Percentiles rank a stretch among this genome's conserved stretches.
These are phyloP conservation scores for Withania somnifera DNA, from an alignment of 305 asterid species.

Conservation along the genomic window DNA sequence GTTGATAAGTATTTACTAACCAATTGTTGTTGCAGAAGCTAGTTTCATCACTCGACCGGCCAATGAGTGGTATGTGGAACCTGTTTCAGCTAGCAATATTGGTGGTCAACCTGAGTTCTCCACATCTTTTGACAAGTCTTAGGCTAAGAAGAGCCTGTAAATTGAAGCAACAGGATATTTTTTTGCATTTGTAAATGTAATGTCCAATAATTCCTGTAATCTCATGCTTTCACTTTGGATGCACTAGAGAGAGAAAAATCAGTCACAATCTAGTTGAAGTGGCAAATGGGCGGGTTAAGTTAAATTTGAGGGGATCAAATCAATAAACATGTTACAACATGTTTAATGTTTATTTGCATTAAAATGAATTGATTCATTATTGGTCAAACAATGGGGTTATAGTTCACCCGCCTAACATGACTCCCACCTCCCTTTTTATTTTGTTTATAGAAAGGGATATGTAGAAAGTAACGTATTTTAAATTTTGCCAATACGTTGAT, in stretches of 20 bases:
- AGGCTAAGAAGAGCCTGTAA: not conserved
- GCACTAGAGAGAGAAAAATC: not conserved
- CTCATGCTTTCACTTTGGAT: not conserved
- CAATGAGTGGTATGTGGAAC: conserved; percentile 38
- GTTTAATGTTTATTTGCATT: too few species aligned
- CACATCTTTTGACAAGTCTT: not conserved
- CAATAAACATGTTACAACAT: too few species aligned
- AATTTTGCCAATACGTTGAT: too few species aligned
- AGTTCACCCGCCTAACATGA: too few species aligned
- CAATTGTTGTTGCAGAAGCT: conserved; percentile 49
- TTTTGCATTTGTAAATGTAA: not conserved
- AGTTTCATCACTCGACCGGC: conserved; percentile 61
- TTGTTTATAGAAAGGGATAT: too few species aligned
- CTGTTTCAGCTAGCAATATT: conserved; percentile 20
- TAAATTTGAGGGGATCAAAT: too few species aligned
- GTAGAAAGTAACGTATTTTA: too few species aligned
- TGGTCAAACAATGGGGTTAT: too few species aligned
- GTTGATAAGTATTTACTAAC: too few species aligned
- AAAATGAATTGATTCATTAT: too few species aligned
- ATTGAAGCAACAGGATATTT: not conserved
- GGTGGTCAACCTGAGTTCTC: conserved; percentile 10
- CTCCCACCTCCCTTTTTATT: too few species aligned
- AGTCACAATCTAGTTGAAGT: not conserved
- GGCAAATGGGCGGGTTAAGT: too few species aligned
- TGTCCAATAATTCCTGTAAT: not conserved